These are phyloP conservation scores for Phytophthora chlamydospora DNA, from an alignment of 352 stramenopile species.

Conservation along the genomic window DNA sequence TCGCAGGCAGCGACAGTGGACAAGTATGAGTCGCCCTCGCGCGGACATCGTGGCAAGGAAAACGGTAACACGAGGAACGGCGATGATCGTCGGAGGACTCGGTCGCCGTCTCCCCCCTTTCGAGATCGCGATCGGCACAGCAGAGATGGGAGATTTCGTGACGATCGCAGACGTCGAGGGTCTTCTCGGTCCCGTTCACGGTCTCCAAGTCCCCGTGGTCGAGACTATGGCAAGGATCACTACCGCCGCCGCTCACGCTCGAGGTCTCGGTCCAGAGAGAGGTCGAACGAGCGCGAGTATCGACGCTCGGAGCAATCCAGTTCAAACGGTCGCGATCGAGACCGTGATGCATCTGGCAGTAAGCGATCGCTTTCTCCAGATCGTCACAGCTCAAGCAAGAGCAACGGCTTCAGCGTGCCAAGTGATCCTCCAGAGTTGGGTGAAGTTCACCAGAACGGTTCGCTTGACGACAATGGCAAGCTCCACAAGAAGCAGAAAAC, in stretches of 20 bases:
- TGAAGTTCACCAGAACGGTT: conserved; percentile 27
- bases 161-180: conserved; percentile 30
- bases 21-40: conserved; percentile 29
- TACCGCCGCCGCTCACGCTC: conserved; percentile 26
- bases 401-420: background rate
- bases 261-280: conserved; percentile 34
- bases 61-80: conserved; percentile 18
- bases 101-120: conserved; percentile 29
- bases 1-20: conserved; percentile 15
- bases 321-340: conserved; percentile 19
- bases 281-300: conserved; percentile 29
- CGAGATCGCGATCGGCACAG: conserved; percentile 22
- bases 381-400: conserved; percentile 17
- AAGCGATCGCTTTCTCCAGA: conserved; percentile 18
- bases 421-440: conserved; percentile 13
- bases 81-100: conserved; percentile 27
- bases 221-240: conserved; percentile 25
- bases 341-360: conserved; percentile 13
- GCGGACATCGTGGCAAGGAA: conserved; percentile 15
- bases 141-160: conserved; percentile 17
- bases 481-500: conserved; percentile 37
- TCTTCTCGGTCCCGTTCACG: conserved; percentile 37
- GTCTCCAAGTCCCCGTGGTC: conserved; percentile 33
- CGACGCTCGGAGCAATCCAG: conserved; percentile 11
- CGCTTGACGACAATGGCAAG: conserved; percentile 13